Percentiles rank a stretch among this genome's conserved stretches.
Evolutionary conservation across 805 yeast genomes (phyloP).

Genomic region (Cyberlindnera amylophila): DNA sequence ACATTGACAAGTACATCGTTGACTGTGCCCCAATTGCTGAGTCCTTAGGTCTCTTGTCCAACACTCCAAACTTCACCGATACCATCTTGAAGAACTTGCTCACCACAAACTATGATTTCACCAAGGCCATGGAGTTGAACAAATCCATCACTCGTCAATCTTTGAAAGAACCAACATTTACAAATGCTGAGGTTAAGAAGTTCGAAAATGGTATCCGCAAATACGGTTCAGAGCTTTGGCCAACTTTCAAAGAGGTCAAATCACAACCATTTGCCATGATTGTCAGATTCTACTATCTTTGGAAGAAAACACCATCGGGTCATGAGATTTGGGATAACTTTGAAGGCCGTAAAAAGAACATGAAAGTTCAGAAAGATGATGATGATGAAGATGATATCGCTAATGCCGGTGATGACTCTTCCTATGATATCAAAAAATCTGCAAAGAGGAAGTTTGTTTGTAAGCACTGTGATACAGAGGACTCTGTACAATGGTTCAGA

Average conservation of each 20-base stretch:
- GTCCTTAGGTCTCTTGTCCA: slow-evolving; percentile 48
- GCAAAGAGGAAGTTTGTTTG: slow-evolving; percentile 49
- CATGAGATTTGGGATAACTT: slow-evolving; percentile 77
- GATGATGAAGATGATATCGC: slow-evolving; percentile 23
- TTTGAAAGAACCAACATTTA: slow-evolving; percentile 75
- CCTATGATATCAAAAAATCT: slow-evolving; percentile 57
- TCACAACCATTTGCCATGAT: slow-evolving; percentile 73
- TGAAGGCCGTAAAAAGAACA: slow-evolving; percentile 69
- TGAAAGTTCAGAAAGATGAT: slow-evolving; percentile 26
- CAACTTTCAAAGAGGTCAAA: slow-evolving; percentile 65
- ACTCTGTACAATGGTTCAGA: slow-evolving; percentile 63
- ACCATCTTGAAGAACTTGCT: slow-evolving; percentile 55
- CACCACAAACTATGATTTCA: slow-evolving; percentile 47
- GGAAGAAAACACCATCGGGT: slow-evolving; percentile 86
- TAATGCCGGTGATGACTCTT: slow-evolving; percentile 60
- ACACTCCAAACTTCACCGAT: slow-evolving; percentile 82
- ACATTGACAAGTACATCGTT: slow-evolving; percentile 51
- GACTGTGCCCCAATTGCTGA: slow-evolving; percentile 56
- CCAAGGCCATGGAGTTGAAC: slow-evolving; percentile 44
- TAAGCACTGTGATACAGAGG: slow-evolving; percentile 61
- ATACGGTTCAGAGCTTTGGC: slow-evolving; percentile 76
- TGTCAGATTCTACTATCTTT: slow-evolving; percentile 82
- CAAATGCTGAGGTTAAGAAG: slow-evolving; percentile 52
- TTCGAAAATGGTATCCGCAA: slow-evolving; percentile 75
- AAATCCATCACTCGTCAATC: slow-evolving; percentile 48